Evolutionary conservation across 1,284 basidiomycete species (phyloP).

Genomic region (Ceratobasidium sp.): DNA sequence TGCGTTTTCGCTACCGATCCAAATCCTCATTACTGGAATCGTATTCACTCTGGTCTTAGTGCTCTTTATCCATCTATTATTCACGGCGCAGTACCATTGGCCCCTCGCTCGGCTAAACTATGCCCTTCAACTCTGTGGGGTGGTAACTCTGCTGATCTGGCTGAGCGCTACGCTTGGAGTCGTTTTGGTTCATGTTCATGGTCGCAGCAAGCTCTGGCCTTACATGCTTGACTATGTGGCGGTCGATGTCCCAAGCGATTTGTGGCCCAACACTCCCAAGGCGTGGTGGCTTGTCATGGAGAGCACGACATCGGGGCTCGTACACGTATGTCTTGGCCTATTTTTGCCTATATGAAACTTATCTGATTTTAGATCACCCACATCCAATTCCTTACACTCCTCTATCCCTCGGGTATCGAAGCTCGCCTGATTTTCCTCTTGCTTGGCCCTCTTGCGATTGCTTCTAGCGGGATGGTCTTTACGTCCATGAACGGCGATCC

Average conservation of each 20-base stretch:
- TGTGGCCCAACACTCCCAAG: constrained; percentile 72
- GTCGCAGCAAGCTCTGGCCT: constrained; percentile 81
- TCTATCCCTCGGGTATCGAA: constrained; percentile 95
- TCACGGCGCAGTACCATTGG: constrained; percentile 96
- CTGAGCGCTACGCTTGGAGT: constrained; percentile 79
- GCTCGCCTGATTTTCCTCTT: constrained; percentile 85
- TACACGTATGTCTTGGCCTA: constrained; percentile 66
- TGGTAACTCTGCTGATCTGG: constrained; percentile 77
- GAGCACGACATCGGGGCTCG: constrained; percentile 81
- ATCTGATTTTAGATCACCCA: constrained; percentile 77
- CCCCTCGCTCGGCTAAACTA: constrained; percentile 93
- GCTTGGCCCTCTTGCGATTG: constrained; percentile 86
- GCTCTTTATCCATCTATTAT: constrained; percentile 90
- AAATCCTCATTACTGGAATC: constrained; percentile 87
- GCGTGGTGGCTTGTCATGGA: constrained; percentile 90
- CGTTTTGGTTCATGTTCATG: constrained; percentile 65
- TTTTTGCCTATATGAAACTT: constrained; percentile 3
- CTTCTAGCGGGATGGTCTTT: constrained; percentile 86
- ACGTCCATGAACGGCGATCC: constrained; percentile 65
- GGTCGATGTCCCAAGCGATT: constrained; percentile 74
- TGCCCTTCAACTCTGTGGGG: constrained; percentile 83
- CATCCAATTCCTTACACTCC: constrained; percentile 95
- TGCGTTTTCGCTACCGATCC: constrained; percentile 87
- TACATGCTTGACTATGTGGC: constrained; percentile 94
- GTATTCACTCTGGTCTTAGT: constrained; percentile 85